Conservation (phyloP, 768 basidiomycete genomes). For the Russula foetens region DNA sequence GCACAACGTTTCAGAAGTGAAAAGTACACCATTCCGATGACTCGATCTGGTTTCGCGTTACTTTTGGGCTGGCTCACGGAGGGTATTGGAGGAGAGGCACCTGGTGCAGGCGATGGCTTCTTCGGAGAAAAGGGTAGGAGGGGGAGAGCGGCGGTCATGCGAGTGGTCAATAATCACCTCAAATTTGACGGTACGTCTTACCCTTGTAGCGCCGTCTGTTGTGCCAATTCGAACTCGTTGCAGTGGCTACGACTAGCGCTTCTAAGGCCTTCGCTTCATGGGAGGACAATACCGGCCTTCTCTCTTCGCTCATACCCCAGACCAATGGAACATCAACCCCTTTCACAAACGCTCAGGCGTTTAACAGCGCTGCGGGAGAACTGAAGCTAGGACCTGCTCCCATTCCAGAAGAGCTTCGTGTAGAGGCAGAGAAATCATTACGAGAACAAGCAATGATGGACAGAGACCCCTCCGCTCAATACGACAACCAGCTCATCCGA, state of each 20-base stretch:
- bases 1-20: constrained; percentile 84
- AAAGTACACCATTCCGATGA: constrained; percentile 86
- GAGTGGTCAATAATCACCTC: constrained; percentile 90
- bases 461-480: constrained; percentile 56
- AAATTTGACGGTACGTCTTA: constrained; percentile 70
- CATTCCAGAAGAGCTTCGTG: constrained; percentile 67
- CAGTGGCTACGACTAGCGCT: constrained; percentile 67
- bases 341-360: constrained; percentile 56
- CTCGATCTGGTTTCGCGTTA: constrained; percentile 84
- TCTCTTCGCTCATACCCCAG: constrained; percentile 70
- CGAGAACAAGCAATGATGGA: constrained; percentile 77
- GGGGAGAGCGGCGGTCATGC: constrained; percentile 84
- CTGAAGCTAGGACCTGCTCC: constrained; percentile 84
- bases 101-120: constrained; percentile 73
- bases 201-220: constrained; percentile 7
- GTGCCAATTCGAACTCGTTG: constrained; percentile 20
- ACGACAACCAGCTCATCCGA: constrained; percentile 50
- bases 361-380: constrained; percentile 66
- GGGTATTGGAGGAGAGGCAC: constrained; percentile 77
- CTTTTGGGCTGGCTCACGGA: constrained; percentile 96
- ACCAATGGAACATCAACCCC: constrained; percentile 40
- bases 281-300: constrained; percentile 82
- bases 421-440: constrained; percentile 72
- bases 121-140: constrained; percentile 75
- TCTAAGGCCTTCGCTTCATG: constrained; percentile 58